A percentile compares a stretch with the other conserved stretches of the same genome.
These are phyloP conservation scores for Zasmidium angulare DNA, from an alignment of 2,329 filamentous ascomycete genomes.

Conservation along the genomic window DNA sequence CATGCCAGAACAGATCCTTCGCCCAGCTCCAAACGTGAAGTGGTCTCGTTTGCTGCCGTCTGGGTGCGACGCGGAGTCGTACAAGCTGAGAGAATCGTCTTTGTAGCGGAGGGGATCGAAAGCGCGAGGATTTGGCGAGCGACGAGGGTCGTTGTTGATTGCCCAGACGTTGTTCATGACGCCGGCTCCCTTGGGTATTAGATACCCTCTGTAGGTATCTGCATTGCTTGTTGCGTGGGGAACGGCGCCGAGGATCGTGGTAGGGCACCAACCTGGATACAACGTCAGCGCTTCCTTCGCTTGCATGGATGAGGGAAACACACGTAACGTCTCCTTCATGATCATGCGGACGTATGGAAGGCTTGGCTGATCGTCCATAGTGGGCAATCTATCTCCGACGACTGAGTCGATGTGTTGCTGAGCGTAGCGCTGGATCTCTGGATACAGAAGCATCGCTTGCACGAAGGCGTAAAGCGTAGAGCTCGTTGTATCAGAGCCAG, in stretches of 20 bases:
- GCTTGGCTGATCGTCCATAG: slow-evolving; percentile 18
- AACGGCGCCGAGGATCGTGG: slow-evolving; percentile 20
- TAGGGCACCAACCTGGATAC: slow-evolving; percentile 23
- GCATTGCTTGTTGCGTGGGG: slow-evolving; percentile 27
- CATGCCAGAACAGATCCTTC: slow-evolving; percentile 33
- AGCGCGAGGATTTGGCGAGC: slow-evolving; percentile 22
- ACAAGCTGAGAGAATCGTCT: slow-evolving; percentile 22
- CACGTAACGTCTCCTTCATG: slow-evolving; percentile 25
- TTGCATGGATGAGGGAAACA: too few species aligned
- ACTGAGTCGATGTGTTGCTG: slow-evolving; percentile 26
- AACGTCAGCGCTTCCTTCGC: too few species aligned
- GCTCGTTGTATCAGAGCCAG: slow-evolving; percentile 43
- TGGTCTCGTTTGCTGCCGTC: slow-evolving; percentile 24
- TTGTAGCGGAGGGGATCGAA: slow-evolving; percentile 29
- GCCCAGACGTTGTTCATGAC: slow-evolving; percentile 30
- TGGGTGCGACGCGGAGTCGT: slow-evolving; percentile 31
- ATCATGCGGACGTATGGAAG: slow-evolving; percentile 20
- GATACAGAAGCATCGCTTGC: slow-evolving; percentile 30
- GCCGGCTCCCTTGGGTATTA: slow-evolving; percentile 26
- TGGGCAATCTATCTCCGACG: slow-evolving; percentile 20
- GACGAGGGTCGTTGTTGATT: slow-evolving; percentile 22
- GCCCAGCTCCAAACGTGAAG: slow-evolving; percentile 32
- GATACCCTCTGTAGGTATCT: slow-evolving; percentile 29
- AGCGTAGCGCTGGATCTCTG: slow-evolving; percentile 18
- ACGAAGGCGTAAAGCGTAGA: slow-evolving; percentile 37